Evolutionary conservation across 2,329 filamentous ascomycete species (phyloP).

Genomic region (Scopulariopsis brevicaulis): DNA sequence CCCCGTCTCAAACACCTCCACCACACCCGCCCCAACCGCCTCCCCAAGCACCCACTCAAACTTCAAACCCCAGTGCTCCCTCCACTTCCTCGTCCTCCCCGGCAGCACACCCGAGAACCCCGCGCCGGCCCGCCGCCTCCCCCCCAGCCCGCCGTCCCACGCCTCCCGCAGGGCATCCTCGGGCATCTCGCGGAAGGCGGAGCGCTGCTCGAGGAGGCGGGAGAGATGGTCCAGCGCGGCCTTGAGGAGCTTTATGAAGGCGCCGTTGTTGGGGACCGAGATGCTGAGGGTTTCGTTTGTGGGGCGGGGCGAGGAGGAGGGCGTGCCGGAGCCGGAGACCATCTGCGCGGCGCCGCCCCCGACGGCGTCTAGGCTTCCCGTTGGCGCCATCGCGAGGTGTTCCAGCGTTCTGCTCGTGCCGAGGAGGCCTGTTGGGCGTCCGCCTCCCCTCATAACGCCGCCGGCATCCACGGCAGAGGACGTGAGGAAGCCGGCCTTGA

Average conservation of each 20-base stretch:
- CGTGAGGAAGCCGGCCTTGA: constrained; percentile 58
- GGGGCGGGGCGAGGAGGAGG: background rate
- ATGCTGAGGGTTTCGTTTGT: constrained; percentile 33
- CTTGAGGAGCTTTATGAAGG: constrained; percentile 54
- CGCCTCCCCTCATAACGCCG: background rate
- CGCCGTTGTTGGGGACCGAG: constrained; percentile 55
- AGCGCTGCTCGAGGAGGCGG: constrained; percentile 40
- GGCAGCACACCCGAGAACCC: constrained; percentile 43
- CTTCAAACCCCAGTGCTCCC: constrained; percentile 53
- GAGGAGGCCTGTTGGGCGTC: constrained; percentile 41
- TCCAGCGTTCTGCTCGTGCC: constrained; percentile 1
- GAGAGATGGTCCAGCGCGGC: constrained; percentile 51
- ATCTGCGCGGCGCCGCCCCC: constrained; percentile 33
- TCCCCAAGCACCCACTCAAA: constrained; percentile 66
- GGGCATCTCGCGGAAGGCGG: constrained; percentile 51
- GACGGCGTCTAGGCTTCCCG: constrained; percentile 27
- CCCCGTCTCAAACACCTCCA: constrained; percentile 66
- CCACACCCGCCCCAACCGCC: constrained; percentile 55
- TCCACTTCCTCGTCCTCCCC: constrained; percentile 58
- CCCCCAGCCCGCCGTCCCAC: constrained; percentile 45
- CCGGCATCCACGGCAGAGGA: constrained; percentile 14
- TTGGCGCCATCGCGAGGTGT: constrained; percentile 5
- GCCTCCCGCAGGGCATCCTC: constrained; percentile 51
- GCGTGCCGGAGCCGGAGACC: constrained; percentile 24
- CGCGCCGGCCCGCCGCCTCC: constrained; percentile 38